phyloP scores from a whole-genome alignment of 2,329 filamentous ascomycete genomes.

The Cladorrhinum sp. region DNA sequence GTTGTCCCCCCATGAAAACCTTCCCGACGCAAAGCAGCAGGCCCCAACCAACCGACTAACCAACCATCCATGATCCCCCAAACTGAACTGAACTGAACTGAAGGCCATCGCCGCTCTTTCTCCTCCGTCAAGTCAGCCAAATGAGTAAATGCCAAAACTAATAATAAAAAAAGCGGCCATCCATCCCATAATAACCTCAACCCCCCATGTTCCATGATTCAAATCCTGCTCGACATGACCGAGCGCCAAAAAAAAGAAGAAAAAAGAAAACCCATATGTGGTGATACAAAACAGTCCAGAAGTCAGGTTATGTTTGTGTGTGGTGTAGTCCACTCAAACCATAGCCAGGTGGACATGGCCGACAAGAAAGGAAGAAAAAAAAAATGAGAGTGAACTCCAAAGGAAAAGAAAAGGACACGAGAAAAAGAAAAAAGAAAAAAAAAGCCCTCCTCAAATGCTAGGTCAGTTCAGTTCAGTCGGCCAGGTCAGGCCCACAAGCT shows the following conservation, averaged over 20 bases:
- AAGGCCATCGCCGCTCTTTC: background rate
- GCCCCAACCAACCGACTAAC: no score
- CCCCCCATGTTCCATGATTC: background rate
- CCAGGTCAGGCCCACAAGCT: background rate
- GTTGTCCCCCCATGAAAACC: no score
- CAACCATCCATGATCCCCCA: no score
- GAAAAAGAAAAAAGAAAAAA: background rate
- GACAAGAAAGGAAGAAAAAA: background rate
- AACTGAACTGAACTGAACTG: no score
- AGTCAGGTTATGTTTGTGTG: no score
- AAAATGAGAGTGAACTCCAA: background rate
- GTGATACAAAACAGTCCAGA: no score
- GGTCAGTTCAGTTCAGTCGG: background rate
- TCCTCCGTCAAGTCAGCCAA: background rate
- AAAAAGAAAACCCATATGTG: background rate
- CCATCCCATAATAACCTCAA: background rate
- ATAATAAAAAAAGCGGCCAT: background rate
- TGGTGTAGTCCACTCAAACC: no score
- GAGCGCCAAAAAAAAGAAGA: background rate
- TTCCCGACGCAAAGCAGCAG: no score
- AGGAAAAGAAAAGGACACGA: no score
- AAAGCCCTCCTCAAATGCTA: background rate
- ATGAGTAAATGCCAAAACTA: background rate
- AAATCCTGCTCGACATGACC: background rate
- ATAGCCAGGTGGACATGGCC: background rate